These are phyloP conservation scores for Pelagophyceae sp. DNA, from an alignment of 352 stramenopile genomes.

Conservation along the genomic window DNA sequence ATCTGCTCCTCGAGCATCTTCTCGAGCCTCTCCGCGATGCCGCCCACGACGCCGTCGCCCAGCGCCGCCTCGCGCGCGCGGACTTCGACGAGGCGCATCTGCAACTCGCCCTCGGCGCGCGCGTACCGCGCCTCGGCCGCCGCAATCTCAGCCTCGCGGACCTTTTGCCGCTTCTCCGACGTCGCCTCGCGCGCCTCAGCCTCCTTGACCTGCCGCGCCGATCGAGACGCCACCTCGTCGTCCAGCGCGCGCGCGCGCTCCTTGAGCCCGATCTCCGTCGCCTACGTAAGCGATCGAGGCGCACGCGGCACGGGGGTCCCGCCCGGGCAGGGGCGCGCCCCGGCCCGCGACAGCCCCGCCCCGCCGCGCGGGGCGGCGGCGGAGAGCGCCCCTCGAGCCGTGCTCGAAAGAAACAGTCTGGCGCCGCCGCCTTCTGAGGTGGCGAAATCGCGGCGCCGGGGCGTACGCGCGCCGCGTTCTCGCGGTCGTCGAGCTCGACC, in stretches of 20 bases:
- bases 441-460: too few relatives aligned
- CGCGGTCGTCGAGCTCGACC: background rate
- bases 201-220: background rate
- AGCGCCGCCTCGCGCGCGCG: slow-evolving; percentile 4
- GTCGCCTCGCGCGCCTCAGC: slow-evolving; percentile 1
- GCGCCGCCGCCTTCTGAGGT: too few relatives aligned
- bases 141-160: background rate
- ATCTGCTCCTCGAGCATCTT: slow-evolving; percentile 10
- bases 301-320: too few relatives aligned
- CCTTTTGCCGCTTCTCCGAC: background rate
- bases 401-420: too few relatives aligned
- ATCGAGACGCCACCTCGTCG: background rate
- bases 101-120: background rate
- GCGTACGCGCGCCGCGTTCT: background rate
- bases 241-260: background rate
- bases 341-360: too few relatives aligned
- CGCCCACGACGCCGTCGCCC: slow-evolving; percentile 3
- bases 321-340: too few relatives aligned
- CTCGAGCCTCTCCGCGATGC: slow-evolving; percentile 9
- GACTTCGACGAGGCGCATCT: slow-evolving; percentile 1
- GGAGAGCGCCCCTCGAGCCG: too few relatives aligned
- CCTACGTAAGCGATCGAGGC: too few relatives aligned
- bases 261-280: background rate
- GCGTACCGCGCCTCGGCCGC: background rate
- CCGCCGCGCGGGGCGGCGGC: too few relatives aligned